Evolutionary conservation across 2,329 filamentous ascomycete species (phyloP).

Genomic region (Lasiodiplodia gonubiensis): DNA sequence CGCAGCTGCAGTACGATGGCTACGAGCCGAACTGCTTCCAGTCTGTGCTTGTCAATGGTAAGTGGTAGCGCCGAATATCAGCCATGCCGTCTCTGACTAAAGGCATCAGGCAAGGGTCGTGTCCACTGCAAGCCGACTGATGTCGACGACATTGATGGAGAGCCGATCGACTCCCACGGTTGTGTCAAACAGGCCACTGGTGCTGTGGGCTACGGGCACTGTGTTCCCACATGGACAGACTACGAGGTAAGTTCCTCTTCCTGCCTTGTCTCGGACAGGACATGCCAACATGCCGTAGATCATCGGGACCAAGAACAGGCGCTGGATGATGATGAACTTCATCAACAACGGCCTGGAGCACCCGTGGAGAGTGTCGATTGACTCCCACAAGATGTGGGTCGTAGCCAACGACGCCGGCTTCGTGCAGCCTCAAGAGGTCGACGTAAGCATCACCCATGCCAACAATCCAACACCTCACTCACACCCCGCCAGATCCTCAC

Average conservation of each 20-base stretch:
- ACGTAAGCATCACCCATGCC: not conserved
- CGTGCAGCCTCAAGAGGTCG: not conserved
- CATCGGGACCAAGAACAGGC: not conserved
- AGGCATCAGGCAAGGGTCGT: not conserved
- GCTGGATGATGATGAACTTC: conserved; percentile 19
- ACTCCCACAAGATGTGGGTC: conserved; percentile 10
- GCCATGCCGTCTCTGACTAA: not conserved
- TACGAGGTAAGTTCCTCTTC: not conserved
- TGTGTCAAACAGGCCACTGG: not conserved
- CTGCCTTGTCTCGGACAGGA: too few relatives aligned
- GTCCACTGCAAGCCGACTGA: conserved; percentile 5
- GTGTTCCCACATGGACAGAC: not conserved
- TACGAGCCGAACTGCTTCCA: conserved; percentile 8
- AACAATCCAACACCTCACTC: not conserved
- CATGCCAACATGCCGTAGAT: not conserved
- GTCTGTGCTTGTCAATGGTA: conserved; percentile 10
- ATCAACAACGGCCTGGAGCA: conserved; percentile 12
- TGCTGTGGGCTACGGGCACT: not conserved
- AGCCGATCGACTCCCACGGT: not conserved
- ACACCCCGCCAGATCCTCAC: not conserved
- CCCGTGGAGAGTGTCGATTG: not conserved
- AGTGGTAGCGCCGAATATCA: not conserved
- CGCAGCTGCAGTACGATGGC: conserved; percentile 1
- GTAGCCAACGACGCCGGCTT: conserved; percentile 7
- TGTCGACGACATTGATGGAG: not conserved